phyloP scores from a whole-genome alignment of 2,329 filamentous ascomycete species.

The Nothophaeocryptopus gaeumannii region DNA sequence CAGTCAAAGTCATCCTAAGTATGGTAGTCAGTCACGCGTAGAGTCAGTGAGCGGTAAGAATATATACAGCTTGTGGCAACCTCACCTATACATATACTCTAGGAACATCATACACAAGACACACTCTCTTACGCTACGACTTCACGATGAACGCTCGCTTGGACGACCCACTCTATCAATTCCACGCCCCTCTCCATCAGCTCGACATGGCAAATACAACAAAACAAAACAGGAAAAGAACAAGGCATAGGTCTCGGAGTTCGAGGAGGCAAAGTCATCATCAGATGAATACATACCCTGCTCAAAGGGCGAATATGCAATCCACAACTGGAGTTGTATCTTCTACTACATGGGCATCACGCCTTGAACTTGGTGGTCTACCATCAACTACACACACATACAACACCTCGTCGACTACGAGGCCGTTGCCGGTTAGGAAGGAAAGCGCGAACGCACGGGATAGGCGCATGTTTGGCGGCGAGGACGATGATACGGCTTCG shows the following conservation, averaged over 20 bases:
- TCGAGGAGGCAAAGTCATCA: conserved; percentile 4
- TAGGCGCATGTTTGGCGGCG: conserved; percentile 43
- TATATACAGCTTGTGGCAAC: too few relatives aligned
- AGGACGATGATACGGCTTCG: conserved; percentile 38
- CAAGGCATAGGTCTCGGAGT: conserved; percentile 18
- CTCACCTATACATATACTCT: neutral
- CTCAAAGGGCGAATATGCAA: too few relatives aligned
- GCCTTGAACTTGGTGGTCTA: too few relatives aligned
- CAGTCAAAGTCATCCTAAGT: conserved; percentile 1
- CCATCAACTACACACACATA: neutral
- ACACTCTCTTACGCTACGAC: conserved; percentile 4
- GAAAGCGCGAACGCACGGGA: conserved; percentile 20
- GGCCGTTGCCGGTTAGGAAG: neutral
- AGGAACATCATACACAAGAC: conserved; percentile 2
- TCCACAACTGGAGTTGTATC: too few relatives aligned
- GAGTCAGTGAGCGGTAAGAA: too few relatives aligned
- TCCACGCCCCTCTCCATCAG: neutral
- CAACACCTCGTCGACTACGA: conserved; percentile 4
- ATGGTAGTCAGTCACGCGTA: neutral
- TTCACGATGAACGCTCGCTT: conserved; percentile 13
- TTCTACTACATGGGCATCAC: too few relatives aligned
- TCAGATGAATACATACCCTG: too few relatives aligned
- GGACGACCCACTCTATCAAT: neutral
- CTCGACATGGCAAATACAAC: conserved; percentile 7
- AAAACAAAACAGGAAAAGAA: conserved; percentile 23